Conservation (phyloP, 495 filamentous ascomycete species). For the Amphirosellinia nigrospora region DNA sequence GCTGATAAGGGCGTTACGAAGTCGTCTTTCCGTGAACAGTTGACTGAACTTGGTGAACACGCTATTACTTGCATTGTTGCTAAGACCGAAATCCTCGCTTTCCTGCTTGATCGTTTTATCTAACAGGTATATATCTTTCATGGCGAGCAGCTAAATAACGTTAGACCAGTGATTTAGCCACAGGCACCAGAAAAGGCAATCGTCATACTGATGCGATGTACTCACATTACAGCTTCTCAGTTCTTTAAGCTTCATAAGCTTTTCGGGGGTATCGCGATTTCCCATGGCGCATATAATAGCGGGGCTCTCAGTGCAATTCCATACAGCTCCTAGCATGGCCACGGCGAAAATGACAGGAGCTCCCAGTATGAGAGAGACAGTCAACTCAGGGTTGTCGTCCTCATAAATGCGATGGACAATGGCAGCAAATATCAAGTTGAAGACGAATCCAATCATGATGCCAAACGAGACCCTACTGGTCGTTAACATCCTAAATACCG, state of each 20-base stretch:
- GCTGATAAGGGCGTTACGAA: no score
- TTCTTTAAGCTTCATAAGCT: background rate
- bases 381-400: background rate
- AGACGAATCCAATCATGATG: background rate
- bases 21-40: no score
- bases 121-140: background rate
- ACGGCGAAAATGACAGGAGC: background rate
- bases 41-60: no score
- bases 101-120: background rate
- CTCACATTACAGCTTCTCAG: background rate
- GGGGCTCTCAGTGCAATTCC: background rate
- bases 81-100: background rate
- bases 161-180: background rate
- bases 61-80: background rate
- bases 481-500: background rate
- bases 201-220: background rate
- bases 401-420: background rate
- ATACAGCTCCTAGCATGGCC: background rate
- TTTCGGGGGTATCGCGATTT: background rate
- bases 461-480: background rate
- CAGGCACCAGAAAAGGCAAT: background rate
- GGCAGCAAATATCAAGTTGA: background rate
- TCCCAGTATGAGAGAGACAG: background rate
- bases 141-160: background rate
- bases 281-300: no score